Base-by-base conservation (phyloP, 768 basidiomycete species). In the Lyophyllum atratum region DNA sequence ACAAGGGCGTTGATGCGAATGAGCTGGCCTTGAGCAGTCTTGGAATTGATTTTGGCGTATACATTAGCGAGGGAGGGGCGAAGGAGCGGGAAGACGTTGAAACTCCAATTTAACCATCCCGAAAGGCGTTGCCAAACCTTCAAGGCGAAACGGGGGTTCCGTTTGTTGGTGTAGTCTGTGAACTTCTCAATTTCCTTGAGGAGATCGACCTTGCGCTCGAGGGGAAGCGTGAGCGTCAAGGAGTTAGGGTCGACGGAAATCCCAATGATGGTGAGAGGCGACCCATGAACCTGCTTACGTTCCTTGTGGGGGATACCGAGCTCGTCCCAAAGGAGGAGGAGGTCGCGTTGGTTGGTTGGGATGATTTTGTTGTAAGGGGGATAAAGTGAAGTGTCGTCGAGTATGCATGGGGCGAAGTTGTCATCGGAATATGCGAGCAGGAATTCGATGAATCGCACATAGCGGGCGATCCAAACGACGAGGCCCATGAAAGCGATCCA, bases 271-370 rank as follows among this genome's bases (percentile, higher is more conserved):
- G 64, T 63, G 5, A 80, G 67, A 0, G 29, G 4, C 0, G 46
- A 4, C 0, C 74, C 77, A 19, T 15, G 72, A 0, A 76, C 17
- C 56, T 81, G 81, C 55, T 81, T 81, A 1, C 47, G 28, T 15
- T 68, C 56, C 19, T 76, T 68, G 58, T 80, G 77, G 0, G 76
- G 77, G 15, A 78, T 64, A 0, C 73, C 68, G n/a, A 80, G 60
- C 1, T 66, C 43, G 59, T 81, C 79, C 71, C 74, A 80, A 26
- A 70, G 70, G 15, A 9, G 4, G 1, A 61, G 45, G 4, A 61
- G 46, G 3, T 29, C 6, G 5, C 12, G n/a, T 49, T 61, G 56
- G 0, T 28, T 42, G 15, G 28, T 21, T 0, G 56, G 54, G 0
- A 58, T 10, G n/a, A 47, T 25, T 1, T 28, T 39, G 9, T 61